Conservation (phyloP, 306 rosid genomes). For the Lathyrus tuberosus region DNA sequence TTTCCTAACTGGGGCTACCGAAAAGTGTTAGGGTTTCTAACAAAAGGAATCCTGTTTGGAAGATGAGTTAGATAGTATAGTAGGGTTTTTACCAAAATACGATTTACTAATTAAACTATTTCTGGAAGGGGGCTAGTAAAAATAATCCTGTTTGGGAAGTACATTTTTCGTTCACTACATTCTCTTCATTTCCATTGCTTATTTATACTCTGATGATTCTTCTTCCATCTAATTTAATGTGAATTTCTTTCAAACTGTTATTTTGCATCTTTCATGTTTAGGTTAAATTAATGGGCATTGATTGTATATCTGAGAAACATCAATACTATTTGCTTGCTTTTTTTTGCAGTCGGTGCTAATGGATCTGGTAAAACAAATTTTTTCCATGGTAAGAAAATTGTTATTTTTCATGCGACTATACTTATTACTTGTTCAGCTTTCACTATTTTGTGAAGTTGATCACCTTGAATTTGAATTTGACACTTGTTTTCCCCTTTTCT, state of each 20-base stretch:
- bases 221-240: slow-evolving; percentile 19
- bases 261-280: slow-evolving; percentile 15
- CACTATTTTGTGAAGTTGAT: slow-evolving; percentile 21
- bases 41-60: not conserved
- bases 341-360: slow-evolving; percentile 89
- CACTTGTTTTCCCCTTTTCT: not conserved
- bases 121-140: not conserved
- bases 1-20: not conserved
- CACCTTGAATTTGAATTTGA: slow-evolving; percentile 30
- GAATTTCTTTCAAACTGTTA: slow-evolving; percentile 23
- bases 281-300: slow-evolving; percentile 2
- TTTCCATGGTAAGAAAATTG: slow-evolving; percentile 73
- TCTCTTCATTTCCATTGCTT: slow-evolving; percentile 22
- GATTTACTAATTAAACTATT: not conserved
- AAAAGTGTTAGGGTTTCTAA: too few species aligned
- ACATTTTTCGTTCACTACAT: slow-evolving; percentile 15
- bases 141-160: not conserved
- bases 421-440: slow-evolving; percentile 27
- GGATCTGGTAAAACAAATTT: slow-evolving; percentile 98
- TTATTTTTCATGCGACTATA: not conserved
- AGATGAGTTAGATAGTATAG: not conserved
- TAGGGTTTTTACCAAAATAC: slow-evolving; percentile 1
- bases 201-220: not conserved
- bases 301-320: slow-evolving; percentile 7
- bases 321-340: slow-evolving; percentile 22